Percentiles rank a stretch among this genome's conserved stretches.
These are phyloP conservation scores for Boletellus sp. DNA, from an alignment of 768 basidiomycete species.

Conservation along the genomic window DNA sequence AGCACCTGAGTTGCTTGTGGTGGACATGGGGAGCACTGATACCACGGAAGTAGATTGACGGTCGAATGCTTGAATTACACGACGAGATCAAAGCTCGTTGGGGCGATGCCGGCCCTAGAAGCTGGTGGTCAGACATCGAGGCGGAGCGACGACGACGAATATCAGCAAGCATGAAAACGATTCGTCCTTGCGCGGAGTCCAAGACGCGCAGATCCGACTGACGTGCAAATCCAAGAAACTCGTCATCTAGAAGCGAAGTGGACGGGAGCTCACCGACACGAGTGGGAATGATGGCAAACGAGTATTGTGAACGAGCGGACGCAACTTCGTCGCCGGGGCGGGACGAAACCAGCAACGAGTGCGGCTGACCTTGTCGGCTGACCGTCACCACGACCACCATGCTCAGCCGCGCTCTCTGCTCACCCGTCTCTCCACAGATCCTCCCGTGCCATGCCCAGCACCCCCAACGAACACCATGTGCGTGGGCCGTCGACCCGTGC, in stretches of 20 bases:
- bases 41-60: background rate
- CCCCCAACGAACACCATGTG: too few relatives aligned
- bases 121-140: slow-evolving; percentile 5
- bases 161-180: slow-evolving; percentile 42
- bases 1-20: slow-evolving; percentile 28
- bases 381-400: background rate
- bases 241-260: slow-evolving; percentile 33
- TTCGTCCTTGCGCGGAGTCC: slow-evolving; percentile 34
- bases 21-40: slow-evolving; percentile 19
- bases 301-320: slow-evolving; percentile 2
- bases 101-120: slow-evolving; percentile 3
- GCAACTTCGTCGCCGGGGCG: background rate
- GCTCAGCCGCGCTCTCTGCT: too few relatives aligned
- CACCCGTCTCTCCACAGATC: background rate
- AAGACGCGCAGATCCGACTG: slow-evolving; percentile 45
- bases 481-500: background rate
- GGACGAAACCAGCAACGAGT: background rate
- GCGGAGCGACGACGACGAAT: background rate
- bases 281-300: background rate
- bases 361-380: slow-evolving; percentile 17
- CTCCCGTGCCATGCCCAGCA: background rate
- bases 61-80: background rate
- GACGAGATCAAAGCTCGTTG: background rate
- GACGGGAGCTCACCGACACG: slow-evolving; percentile 18
- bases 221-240: slow-evolving; percentile 57